Evolutionary conservation across 2,329 filamentous ascomycete genomes (phyloP).

Genomic region (Clonostachys chloroleuca): DNA sequence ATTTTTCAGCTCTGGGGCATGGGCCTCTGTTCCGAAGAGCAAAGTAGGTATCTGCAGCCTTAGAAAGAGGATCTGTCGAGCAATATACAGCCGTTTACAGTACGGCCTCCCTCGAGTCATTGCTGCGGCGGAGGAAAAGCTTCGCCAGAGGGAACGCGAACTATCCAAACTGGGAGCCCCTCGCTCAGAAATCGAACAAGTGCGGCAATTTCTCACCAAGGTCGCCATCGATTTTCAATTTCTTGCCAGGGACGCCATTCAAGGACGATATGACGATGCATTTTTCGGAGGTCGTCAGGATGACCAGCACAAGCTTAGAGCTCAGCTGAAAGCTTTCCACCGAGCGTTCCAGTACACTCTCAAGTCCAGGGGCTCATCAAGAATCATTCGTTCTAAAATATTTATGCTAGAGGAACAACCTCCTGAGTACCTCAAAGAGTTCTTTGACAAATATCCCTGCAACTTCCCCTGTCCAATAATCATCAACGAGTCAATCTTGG

Average conservation of each 20-base stretch:
- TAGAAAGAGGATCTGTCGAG: slow-evolving; percentile 4
- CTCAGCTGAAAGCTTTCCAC: slow-evolving; percentile 20
- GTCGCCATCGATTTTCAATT: slow-evolving; percentile 27
- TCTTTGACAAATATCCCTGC: slow-evolving; percentile 18
- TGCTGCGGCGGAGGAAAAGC: slow-evolving; percentile 5
- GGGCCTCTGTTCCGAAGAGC: slow-evolving; percentile 8
- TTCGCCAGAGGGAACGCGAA: slow-evolving; percentile 2
- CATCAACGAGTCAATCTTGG: slow-evolving; percentile 10
- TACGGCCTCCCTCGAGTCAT: slow-evolving; percentile 3
- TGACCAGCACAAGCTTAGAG: slow-evolving; percentile 16
- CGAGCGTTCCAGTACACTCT: slow-evolving; percentile 19
- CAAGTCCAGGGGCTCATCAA: slow-evolving; percentile 11
- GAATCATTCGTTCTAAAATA: slow-evolving; percentile 6
- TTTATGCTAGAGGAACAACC: neutral
- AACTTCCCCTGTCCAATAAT: slow-evolving; percentile 15
- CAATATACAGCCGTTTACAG: slow-evolving; percentile 2
- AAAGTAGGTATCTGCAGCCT: slow-evolving; percentile 3
- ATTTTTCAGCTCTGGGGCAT: slow-evolving; percentile 17
- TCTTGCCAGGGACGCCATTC: slow-evolving; percentile 16
- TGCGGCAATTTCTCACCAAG: slow-evolving; percentile 22
- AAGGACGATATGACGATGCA: slow-evolving; percentile 19
- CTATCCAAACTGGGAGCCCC: slow-evolving; percentile 7
- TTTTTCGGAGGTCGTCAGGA: slow-evolving; percentile 26
- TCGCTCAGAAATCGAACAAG: slow-evolving; percentile 12
- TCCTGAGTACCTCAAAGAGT: slow-evolving; percentile 17